Evolutionary conservation across 2,329 filamentous ascomycete species (phyloP).

Genomic region (Diaporthe sp.): DNA sequence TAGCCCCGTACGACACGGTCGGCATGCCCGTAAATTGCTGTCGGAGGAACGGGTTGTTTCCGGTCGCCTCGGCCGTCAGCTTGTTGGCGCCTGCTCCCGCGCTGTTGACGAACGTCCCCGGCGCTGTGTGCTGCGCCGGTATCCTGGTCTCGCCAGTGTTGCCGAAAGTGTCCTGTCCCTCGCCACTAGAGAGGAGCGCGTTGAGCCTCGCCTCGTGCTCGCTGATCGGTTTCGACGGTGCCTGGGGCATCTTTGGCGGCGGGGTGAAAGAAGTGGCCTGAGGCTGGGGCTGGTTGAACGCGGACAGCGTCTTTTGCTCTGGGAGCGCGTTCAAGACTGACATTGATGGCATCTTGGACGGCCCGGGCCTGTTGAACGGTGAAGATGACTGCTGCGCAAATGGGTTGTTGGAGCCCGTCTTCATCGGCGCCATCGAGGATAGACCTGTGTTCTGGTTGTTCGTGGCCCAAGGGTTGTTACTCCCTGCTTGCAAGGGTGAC

Average conservation of each 20-base stretch:
- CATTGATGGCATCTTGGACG: conserved; percentile 69
- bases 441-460: conserved; percentile 69
- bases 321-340: conserved; percentile 82
- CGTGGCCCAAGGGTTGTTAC: conserved; percentile 93
- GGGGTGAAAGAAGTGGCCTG: conserved; percentile 60
- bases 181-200: conserved; percentile 84
- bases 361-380: conserved; percentile 74
- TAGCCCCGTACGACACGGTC: conserved; percentile 68
- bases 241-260: conserved; percentile 59
- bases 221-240: conserved; percentile 68
- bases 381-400: conserved; percentile 73
- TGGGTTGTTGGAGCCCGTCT: conserved; percentile 97
- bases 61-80: conserved; percentile 78
- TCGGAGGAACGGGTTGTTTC: conserved; percentile 90
- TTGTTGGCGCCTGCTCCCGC: conserved; percentile 84
- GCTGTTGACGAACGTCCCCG: conserved; percentile 96
- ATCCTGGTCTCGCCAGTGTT: conserved; percentile 98
- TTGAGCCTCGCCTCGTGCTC: conserved; percentile 85
- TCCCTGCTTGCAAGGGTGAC: conserved; percentile 79
- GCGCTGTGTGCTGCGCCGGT: conserved; percentile 95
- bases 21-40: conserved; percentile 87
- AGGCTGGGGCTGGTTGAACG: conserved; percentile 67
- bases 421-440: conserved; percentile 80
- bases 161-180: conserved; percentile 97
- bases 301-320: conserved; percentile 83